These are phyloP conservation scores for Serendipita sp. DNA, from an alignment of 768 basidiomycete genomes.

Conservation along the genomic window DNA sequence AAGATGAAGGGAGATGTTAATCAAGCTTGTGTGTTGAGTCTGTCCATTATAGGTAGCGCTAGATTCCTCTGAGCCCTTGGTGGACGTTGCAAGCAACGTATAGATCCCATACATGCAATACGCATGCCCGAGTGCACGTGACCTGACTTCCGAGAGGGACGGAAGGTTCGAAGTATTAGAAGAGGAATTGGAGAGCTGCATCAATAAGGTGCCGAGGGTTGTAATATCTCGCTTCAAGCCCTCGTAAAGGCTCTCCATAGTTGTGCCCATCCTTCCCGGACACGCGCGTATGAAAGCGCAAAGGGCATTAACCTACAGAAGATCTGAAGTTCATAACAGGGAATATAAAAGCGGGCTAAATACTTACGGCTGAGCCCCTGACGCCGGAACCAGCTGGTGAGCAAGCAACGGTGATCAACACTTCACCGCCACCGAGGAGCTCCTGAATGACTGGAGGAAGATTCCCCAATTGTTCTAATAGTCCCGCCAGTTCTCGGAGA, in stretches of 20 bases:
- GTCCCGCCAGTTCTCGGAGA: constrained; percentile 68
- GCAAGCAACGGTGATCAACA: neutral
- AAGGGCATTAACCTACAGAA: neutral
- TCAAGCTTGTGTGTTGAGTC: constrained; percentile 7
- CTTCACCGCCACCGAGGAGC: neutral
- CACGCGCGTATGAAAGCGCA: neutral
- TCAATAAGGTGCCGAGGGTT: constrained; percentile 52
- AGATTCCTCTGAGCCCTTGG: constrained; percentile 14
- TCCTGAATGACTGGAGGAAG: constrained; percentile 78
- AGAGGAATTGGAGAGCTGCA: constrained; percentile 23
- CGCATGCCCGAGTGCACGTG: constrained; percentile 69
- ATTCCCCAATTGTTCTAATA: constrained; percentile 82
- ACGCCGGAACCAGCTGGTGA: neutral
- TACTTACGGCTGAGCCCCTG: neutral
- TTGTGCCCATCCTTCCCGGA: neutral
- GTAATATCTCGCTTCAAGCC: constrained; percentile 72
- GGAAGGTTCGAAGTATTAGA: neutral
- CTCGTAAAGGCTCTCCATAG: constrained; percentile 24
- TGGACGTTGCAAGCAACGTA: constrained; percentile 92
- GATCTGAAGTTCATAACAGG: neutral
- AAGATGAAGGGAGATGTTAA: neutral
- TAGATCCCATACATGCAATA: constrained; percentile 75
- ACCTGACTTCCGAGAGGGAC: constrained; percentile 37
- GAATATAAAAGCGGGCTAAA: neutral
- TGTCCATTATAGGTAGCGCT: neutral